Evolutionary conservation across 805 yeast genomes (phyloP), one percentile per base, ranked within the genome.

Genomic region (Pichia phayaonensis): DNA sequence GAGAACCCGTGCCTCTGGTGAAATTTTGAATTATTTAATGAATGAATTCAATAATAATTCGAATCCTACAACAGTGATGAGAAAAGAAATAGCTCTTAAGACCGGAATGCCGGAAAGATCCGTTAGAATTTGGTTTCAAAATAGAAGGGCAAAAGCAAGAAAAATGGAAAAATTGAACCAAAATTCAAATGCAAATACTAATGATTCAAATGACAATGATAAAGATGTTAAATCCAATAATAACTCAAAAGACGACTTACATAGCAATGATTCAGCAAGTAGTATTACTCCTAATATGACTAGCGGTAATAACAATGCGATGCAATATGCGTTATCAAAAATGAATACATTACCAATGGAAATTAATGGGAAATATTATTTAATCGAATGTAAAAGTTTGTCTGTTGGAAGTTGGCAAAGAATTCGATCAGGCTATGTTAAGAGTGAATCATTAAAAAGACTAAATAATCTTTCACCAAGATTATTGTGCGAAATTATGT

Each of bases 121-220:
- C 15, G 96, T 90, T 2, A 75, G 96, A 49, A 90, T 90, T 42
- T 90, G 97, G 97, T 90, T 88, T 61, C 97, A 90, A 65, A 89
- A 89, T 63, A 72, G 90, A 59, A 71, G 97, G 55, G 94, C 94
- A 21, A 86, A 86, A 63, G 74, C 81, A 42, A 74, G 90, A 60
- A 85, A 85, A 65, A 66, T 77, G 59, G 86, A 81, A 58, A 74
- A 82, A 51, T 42, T 57, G 31, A 67, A 75, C 64, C 54, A 59
- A 43, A 55, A 7, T 24, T n/a, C 21, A 13, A 29, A 29, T 41
- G 4, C n/a, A n/a, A 34, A 45, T 54, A 1, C 18, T 41, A 23
- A 11, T 45, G 21, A 40, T 40, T 20, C 21, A 29, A 45, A 41
- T 22, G 18, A 7, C n/a, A 22, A 34, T 39, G 26, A 38, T 20